Conservation (phyloP, 345 rosid genomes). For the Eucalyptus curtisii region DNA sequence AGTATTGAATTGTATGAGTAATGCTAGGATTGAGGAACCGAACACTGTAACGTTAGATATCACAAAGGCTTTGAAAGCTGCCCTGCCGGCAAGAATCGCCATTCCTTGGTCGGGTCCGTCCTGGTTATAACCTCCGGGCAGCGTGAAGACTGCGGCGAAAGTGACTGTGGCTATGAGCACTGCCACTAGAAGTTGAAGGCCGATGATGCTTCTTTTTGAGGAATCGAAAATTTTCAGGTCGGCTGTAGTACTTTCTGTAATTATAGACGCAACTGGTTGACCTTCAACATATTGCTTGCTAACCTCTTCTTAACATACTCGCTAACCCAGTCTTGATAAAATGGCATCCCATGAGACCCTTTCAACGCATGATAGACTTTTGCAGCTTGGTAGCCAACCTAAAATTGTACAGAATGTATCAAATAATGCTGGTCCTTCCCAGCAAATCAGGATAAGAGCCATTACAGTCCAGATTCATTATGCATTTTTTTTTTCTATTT, state of each 20-base stretch:
- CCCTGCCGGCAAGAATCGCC: not conserved
- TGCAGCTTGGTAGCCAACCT: not conserved
- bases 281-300: not conserved
- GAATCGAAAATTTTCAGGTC: not conserved
- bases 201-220: not conserved
- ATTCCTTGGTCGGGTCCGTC: not conserved
- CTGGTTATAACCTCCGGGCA: not conserved
- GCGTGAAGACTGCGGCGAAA: no score
- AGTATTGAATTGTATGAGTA: not conserved
- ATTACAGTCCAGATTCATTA: not conserved
- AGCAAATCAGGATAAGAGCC: not conserved
- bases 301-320: not conserved
- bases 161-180: no score
- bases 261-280: not conserved
- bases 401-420: not conserved
- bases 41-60: rapidly evolving
- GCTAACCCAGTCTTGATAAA: not conserved
- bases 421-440: not conserved
- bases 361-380: not conserved
- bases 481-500: not conserved
- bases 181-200: no score
- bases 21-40: not conserved
- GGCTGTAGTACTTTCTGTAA: not conserved
- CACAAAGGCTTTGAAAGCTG: not conserved
- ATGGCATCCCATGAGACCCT: not conserved